A percentile compares a stretch with the other conserved stretches of the same genome.
phyloP scores from a whole-genome alignment of 352 stramenopile genomes.

The Thraustotheca clavata region DNA sequence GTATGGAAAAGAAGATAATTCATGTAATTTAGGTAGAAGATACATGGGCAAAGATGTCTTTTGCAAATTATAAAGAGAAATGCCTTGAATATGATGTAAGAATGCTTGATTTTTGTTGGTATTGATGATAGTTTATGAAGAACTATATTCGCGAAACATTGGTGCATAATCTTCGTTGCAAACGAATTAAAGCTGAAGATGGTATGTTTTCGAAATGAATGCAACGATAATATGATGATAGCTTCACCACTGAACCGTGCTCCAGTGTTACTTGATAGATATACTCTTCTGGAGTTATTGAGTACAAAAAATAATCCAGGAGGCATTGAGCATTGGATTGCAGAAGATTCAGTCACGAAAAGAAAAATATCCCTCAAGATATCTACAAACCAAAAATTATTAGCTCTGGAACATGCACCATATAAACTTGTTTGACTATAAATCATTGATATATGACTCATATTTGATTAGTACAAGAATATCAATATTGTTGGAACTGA shows the following conservation, averaged over 20 bases:
- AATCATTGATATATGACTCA: too few relatives aligned
- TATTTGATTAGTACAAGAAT: too few relatives aligned
- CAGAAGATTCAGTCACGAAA: background rate
- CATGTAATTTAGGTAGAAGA: too few relatives aligned
- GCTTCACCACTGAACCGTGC: slow-evolving; percentile 1
- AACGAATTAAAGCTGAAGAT: background rate
- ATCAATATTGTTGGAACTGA: too few relatives aligned
- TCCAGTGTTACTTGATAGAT: background rate
- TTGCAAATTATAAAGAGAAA: background rate
- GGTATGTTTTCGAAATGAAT: background rate
- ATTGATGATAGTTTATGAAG: background rate
- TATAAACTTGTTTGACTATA: background rate
- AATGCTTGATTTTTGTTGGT: background rate
- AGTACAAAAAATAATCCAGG: background rate
- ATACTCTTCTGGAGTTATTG: slow-evolving; percentile 5
- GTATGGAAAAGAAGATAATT: too few relatives aligned
- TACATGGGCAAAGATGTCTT: background rate
- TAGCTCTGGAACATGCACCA: background rate
- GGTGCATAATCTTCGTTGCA: background rate
- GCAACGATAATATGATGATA: background rate
- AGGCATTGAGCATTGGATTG: slow-evolving; percentile 14
- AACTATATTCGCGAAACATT: slow-evolving; percentile 1
- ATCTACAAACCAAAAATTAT: background rate
- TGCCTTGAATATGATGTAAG: slow-evolving; percentile 11
- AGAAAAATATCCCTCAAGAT: background rate